Evolutionary conservation across 2,329 filamentous ascomycete species (phyloP).

Genomic region (Aureobasidium sp.): DNA sequence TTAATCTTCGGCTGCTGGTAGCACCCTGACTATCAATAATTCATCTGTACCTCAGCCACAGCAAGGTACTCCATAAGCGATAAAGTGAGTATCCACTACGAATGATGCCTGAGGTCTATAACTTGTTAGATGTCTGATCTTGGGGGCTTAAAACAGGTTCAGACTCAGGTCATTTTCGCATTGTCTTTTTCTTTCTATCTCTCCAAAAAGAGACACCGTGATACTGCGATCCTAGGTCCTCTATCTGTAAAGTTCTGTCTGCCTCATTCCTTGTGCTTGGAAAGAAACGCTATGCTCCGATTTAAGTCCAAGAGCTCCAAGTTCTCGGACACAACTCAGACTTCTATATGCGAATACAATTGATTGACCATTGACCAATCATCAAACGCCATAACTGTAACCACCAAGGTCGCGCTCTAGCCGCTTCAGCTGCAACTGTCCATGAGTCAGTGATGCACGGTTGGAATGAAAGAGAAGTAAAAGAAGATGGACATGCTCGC

Average conservation of each 20-base stretch:
- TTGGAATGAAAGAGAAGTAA: neutral
- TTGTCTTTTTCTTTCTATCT: too few relatives aligned
- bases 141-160: too few relatives aligned
- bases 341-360: neutral
- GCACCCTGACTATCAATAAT: neutral
- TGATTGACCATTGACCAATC: neutral
- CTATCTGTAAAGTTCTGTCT: neutral
- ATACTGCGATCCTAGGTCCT: too few relatives aligned
- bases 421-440: neutral
- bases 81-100: too few relatives aligned
- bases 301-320: neutral
- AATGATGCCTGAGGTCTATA: too few relatives aligned
- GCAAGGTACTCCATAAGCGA: too few relatives aligned
- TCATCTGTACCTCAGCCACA: neutral
- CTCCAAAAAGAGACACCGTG: too few relatives aligned
- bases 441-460: neutral
- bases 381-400: constrained; percentile 10
- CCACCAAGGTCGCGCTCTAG: constrained; percentile 8
- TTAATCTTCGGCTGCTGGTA: neutral
- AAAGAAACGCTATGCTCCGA: neutral
- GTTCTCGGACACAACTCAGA: neutral
- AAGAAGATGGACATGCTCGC: neutral
- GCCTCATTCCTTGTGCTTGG: neutral
- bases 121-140: too few relatives aligned
- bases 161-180: too few relatives aligned